A percentile compares a stretch with the other conserved stretches of the same genome.
Evolutionary conservation across 2,329 filamentous ascomycete genomes (phyloP).

Genomic region (Fusarium multiceps): DNA sequence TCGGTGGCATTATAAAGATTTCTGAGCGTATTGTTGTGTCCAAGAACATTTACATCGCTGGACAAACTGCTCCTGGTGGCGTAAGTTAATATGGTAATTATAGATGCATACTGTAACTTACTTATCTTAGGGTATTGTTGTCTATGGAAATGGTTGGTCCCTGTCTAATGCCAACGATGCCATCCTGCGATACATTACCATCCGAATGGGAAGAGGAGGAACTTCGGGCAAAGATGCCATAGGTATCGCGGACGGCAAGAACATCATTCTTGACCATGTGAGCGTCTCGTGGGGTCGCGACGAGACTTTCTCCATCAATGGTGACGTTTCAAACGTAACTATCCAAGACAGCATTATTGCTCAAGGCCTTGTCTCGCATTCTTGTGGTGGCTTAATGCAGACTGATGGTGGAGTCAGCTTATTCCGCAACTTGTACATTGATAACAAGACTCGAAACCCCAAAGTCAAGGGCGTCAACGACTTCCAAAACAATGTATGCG

Average conservation of each 20-base stretch:
- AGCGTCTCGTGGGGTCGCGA: conserved; percentile 66
- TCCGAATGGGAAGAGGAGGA: conserved; percentile 64
- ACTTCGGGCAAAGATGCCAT: conserved; percentile 65
- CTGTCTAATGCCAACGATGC: conserved; percentile 64
- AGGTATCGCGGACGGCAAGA: conserved; percentile 62
- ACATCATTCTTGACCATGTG: conserved; percentile 68
- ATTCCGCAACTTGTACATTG: conserved; percentile 66
- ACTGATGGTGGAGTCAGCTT: conserved; percentile 61
- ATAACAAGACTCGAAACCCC: conserved; percentile 68
- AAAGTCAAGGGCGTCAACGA: conserved; percentile 68
- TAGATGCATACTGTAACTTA: neutral
- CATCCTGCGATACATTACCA: conserved; percentile 66
- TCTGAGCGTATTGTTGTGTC: conserved; percentile 57
- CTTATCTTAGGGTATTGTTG: conserved; percentile 55
- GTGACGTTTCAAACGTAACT: conserved; percentile 60
- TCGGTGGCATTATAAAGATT: conserved; percentile 61
- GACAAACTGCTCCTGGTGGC: conserved; percentile 61
- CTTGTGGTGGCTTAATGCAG: conserved; percentile 63
- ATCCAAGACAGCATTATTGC: conserved; percentile 65
- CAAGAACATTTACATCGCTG: conserved; percentile 58
- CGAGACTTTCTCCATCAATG: conserved; percentile 65
- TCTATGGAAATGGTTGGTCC: conserved; percentile 66
- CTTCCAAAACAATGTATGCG: conserved; percentile 57
- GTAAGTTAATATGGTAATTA: conserved; percentile 46
- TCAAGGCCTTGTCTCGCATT: conserved; percentile 65